A percentile compares a stretch with the other conserved stretches of the same genome.
Conservation (phyloP, 148 eudicot species). For the Cornus kousa region DNA sequence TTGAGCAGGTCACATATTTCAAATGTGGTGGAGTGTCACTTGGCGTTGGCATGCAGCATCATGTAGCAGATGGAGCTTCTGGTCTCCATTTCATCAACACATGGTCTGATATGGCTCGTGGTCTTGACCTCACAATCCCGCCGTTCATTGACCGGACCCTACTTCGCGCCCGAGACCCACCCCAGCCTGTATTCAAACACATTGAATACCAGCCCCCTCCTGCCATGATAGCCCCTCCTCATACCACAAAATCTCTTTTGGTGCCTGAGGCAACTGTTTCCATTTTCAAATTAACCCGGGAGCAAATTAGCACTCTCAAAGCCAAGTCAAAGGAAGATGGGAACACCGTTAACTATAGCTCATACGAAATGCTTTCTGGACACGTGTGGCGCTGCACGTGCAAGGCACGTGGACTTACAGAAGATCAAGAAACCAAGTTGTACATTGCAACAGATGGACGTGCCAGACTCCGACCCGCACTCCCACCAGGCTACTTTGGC, state of each 20-base stretch:
- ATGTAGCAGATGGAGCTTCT: conserved; percentile 44
- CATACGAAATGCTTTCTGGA: conserved; percentile 50
- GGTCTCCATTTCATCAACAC: conserved; percentile 50
- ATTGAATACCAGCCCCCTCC: conserved; percentile 55
- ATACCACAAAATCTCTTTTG: conserved; percentile 8
- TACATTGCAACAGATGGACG: conserved; percentile 53
- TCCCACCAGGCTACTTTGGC: conserved; percentile 49
- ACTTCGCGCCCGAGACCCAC: conserved; percentile 48
- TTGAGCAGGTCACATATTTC: conserved; percentile 44
- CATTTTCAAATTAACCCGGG: conserved; percentile 40
- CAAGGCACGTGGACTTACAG: conserved; percentile 39
- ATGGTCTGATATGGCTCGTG: conserved; percentile 55
- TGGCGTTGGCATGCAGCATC: conserved; percentile 54
- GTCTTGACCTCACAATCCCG: conserved; percentile 46
- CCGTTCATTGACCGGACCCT: conserved; percentile 55
- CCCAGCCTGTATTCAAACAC: conserved; percentile 38
- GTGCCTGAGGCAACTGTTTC: conserved; percentile 29
- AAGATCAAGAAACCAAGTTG: conserved; percentile 43
- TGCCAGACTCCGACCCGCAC: conserved; percentile 33
- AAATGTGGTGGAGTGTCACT: conserved; percentile 52
- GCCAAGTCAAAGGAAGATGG: conserved; percentile 47
- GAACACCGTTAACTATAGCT: conserved; percentile 38
- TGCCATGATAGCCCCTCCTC: conserved; percentile 22
- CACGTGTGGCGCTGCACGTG: conserved; percentile 48
- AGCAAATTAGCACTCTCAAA: conserved; percentile 38